Base-by-base conservation (phyloP, 1,284 basidiomycete genomes). In the Ustilago crameri region DNA sequence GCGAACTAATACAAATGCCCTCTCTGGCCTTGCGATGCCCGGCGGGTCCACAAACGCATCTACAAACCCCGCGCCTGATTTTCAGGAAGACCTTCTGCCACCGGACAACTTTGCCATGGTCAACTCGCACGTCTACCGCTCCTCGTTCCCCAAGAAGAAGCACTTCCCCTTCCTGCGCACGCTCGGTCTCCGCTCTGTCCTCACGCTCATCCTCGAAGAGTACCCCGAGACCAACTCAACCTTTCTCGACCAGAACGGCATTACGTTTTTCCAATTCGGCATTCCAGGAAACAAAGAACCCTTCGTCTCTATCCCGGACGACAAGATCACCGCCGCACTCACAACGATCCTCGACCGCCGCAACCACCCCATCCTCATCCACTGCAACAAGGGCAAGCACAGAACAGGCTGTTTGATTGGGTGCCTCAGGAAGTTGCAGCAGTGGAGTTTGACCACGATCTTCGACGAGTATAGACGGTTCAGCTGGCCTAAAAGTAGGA, bases 361-460 rank as follows among this genome's bases (percentile, higher is more conserved):
- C 4, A 88, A 88, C 70, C 86, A 87, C 60, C 87, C 87, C 1
- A 83, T 88, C 26, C 76, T 87, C 32, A 87, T 88, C 18, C 87
- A 88, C 71, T 88, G 87, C 82, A 88, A 88, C 82, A 87, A 87
- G 78, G 87, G 87, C 54, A 88, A 87, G 83, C 87, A 88, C 62
- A 84, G 87, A 1, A 88, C 87, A 0, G 87, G 87, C 1, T 87
- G 87, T 69, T 78, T 88, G 26, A 85, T 88, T 8, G 87, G 87
- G 4, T 87, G 87, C 70, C 82, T 88, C 9, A 80, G 87, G 3
- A 85, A 87, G 43, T 71, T 87, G 9, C 87, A 87, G 69, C 83
- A 84, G 15, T 87, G 87, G 87, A 85, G 85, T 30, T 77, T 87
- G 17, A 86, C 86, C 0, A 85, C 85, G 1, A 87, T 87, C 48